Conservation (phyloP, 169 alveolate species). For the Plasmodium fragile region DNA sequence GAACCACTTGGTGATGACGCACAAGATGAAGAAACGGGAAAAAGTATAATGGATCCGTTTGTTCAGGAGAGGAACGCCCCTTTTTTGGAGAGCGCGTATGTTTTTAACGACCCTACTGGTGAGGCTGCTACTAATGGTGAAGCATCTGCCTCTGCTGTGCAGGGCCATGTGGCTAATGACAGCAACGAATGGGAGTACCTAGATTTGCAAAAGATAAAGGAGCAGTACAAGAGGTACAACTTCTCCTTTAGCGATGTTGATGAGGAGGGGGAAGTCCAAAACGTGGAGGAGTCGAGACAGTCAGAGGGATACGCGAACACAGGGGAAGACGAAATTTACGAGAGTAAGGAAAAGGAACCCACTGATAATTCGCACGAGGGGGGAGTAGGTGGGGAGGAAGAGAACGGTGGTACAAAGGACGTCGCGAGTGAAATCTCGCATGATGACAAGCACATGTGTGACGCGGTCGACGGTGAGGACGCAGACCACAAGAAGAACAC, state of each 20-base stretch:
- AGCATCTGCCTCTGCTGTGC: neutral
- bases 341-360: neutral
- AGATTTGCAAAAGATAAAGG: constrained; percentile 14
- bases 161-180: neutral
- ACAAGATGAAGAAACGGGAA: constrained; percentile 16
- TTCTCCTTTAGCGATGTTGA: constrained; percentile 10
- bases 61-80: constrained; percentile 41
- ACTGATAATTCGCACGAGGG: neutral
- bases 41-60: neutral
- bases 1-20: constrained; percentile 28
- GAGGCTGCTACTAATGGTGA: neutral
- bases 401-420: neutral
- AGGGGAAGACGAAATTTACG: neutral
- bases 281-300: neutral
- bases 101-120: constrained; percentile 1
- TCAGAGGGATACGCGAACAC: neutral
- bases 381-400: neutral
- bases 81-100: constrained; percentile 34
- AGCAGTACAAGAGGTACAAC: constrained; percentile 9
- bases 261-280: constrained; percentile 2
- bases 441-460: neutral
- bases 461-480: neutral
- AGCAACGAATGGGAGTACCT: neutral
- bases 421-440: neutral
- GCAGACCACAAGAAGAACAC: neutral